Conservation (phyloP, 768 basidiomycete genomes). For the Leccinum incarnatum region DNA sequence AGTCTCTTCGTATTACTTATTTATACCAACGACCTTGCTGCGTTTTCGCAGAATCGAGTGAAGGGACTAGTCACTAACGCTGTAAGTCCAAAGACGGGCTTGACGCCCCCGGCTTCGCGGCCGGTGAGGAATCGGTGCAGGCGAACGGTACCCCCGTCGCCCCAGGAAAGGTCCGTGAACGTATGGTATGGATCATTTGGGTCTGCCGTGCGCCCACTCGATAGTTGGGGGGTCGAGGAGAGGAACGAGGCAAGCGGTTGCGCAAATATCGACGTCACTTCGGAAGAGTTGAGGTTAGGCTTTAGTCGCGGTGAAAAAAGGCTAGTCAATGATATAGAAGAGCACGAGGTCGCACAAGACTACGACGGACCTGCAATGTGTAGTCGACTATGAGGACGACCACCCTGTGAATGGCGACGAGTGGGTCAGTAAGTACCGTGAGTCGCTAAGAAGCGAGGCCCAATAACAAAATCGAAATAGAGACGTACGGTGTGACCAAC, state of each 20-base stretch:
- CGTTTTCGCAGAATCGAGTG: background rate
- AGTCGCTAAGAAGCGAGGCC: background rate
- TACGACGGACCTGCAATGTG: constrained; percentile 54
- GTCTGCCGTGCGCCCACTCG: constrained; percentile 53
- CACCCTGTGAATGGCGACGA: constrained; percentile 46
- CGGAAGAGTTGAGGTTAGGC: constrained; percentile 77
- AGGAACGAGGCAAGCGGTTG: constrained; percentile 80
- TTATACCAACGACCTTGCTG: background rate
- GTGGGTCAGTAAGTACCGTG: background rate
- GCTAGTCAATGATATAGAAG: background rate
- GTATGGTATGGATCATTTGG: constrained; percentile 57
- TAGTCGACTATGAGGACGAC: constrained; percentile 84
- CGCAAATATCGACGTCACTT: constrained; percentile 81
- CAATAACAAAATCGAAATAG: background rate
- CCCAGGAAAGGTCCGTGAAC: constrained; percentile 50
- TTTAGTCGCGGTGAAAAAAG: constrained; percentile 26
- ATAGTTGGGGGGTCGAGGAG: constrained; percentile 54
- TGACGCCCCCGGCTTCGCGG: constrained; percentile 77
- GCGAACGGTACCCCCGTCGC: constrained; percentile 41
- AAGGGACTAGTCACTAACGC: constrained; percentile 51
- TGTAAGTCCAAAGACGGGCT: constrained; percentile 87
- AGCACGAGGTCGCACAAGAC: background rate
- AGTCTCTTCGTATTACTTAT: background rate
- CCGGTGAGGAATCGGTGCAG: constrained; percentile 85
- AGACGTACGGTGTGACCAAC: constrained; percentile 80